Evolutionary conservation across 2,329 filamentous ascomycete species (phyloP), one percentile per base, ranked within the genome.

Genomic region (Colletotrichum coccodes): DNA sequence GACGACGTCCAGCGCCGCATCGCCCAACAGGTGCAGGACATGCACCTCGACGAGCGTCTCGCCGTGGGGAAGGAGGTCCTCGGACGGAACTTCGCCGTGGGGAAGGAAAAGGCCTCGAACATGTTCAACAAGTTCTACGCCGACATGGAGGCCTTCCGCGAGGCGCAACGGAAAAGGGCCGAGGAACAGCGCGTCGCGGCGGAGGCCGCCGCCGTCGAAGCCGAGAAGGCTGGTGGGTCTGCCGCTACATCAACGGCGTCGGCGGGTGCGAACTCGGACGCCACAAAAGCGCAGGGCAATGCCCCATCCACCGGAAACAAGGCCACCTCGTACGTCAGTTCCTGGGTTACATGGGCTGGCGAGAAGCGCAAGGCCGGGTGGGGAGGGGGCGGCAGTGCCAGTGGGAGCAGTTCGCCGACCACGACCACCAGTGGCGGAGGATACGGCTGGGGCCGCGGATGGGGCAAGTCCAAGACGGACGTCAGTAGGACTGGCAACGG

Each of bases 1-100:
- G 96, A 98, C 73, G 96, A 99, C 78, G 92, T 99, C 14, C 95
- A 98, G 78, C 89, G 96, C 58, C 89, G 96, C 28, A 87, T 99
- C 38, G 91, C 94, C 40, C 93, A 97, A 78, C 96, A 98, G 80
- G 93, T 99, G 57, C 92, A 95, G 72, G 95, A 98, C 70, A 87
- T 98, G 56, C 95, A 98, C 77, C 87, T 98, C 2, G 96, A 99
- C 77, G 96, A 98, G 77, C 90, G 93, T 9, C 90, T 98, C 67
- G 91, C 93, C 1, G 91, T 93, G 69, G 93, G 94, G 9, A 89
- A 91, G 62, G 96, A 98, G 78, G 92, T 91, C 0, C 85, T 98
- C 3, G 94, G 94, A n/a, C 91, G 95, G 69, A 95, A 97, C 74
- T 79, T 98, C n/a, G 92, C 93, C 4, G 94, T 92, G 0, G 95